Base-by-base conservation (phyloP, 257 asterid genomes). In the Rehmannia glutinosa region DNA sequence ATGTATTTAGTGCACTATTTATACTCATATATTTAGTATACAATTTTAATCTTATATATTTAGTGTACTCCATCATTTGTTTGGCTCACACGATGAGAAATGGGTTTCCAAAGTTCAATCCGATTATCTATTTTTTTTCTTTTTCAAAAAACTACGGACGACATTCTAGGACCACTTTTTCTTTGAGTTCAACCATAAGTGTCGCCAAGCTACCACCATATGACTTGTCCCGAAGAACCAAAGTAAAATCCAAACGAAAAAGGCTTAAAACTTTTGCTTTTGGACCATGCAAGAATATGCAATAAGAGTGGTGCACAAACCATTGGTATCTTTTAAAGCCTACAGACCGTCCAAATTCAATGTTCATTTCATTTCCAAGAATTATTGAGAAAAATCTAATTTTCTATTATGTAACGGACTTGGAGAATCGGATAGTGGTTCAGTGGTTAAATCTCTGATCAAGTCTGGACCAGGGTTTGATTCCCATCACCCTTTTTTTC, bases 221-320 rank as follows among this genome's bases (percentile, higher is more conserved):
- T 53, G 64, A 36, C 32, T 13, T 42, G 49, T 68, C 45, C 35
- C 56, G 16, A 0, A 15, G 2, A 68, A 69, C 38, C 38, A 16
- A 33, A 55, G 55, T 50, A 45, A 43, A 43, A 49, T 70, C 68
- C 69, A 66, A 53, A 52, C 19, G 27, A 8, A 71, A 71, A 24
- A 45, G 33, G 36, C 1, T 38, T 1, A 53, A 11, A 10, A 5
- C 17, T 28, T 64, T 64, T 47, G 55, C 51, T 46, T 70, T 38
- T 53, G 81, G 71, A 66, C 71, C 68, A 72, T 49, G 69, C 59
- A 64, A 64, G 64, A 56, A 64, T 49, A 51, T 76, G 70, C 77
- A 76, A 70, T 32, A 71, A 66, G 70, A 53, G 74, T 66, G 74
- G 71, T 66, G 73, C 64, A 60, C 71, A 76, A 66, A 59, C 16